Percentiles rank a stretch among this genome's conserved stretches.
Conservation (phyloP, 495 filamentous ascomycete species). For the Parathielavia hyrcaniae region DNA sequence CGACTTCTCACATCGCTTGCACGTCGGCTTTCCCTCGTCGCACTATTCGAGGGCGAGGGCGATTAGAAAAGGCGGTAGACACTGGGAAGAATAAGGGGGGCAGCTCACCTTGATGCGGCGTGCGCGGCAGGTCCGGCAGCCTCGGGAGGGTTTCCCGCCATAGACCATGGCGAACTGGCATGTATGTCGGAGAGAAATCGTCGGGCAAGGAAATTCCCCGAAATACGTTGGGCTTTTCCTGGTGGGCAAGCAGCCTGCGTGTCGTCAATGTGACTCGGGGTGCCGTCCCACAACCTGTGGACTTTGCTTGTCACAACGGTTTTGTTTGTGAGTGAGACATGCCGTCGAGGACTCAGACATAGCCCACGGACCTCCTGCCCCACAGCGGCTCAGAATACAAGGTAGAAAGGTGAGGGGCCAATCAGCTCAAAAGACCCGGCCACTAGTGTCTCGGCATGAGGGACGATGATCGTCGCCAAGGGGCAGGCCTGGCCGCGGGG, state of each 20-base stretch:
- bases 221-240: neutral
- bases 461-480: too few relatives aligned
- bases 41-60: slow-evolving; percentile 47
- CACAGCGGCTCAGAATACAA: too few relatives aligned
- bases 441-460: too few relatives aligned
- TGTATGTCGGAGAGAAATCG: neutral
- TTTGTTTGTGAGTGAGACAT: too few relatives aligned
- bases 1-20: slow-evolving; percentile 60
- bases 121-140: slow-evolving; percentile 62
- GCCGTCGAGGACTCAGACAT: too few relatives aligned
- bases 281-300: too few relatives aligned
- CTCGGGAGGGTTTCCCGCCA: slow-evolving; percentile 64
- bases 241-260: neutral
- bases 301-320: too few relatives aligned
- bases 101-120: slow-evolving; percentile 60
- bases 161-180: slow-evolving; percentile 54
- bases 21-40: slow-evolving; percentile 61
- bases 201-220: neutral
- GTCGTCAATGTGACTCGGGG: too few relatives aligned
- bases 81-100: neutral
- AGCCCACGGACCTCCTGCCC: too few relatives aligned
- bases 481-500: too few relatives aligned
- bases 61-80: neutral
- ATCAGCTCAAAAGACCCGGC: too few relatives aligned
- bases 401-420: too few relatives aligned